Base-by-base conservation (phyloP, 2,329 filamentous ascomycete species). In the Curvularia lunata region DNA sequence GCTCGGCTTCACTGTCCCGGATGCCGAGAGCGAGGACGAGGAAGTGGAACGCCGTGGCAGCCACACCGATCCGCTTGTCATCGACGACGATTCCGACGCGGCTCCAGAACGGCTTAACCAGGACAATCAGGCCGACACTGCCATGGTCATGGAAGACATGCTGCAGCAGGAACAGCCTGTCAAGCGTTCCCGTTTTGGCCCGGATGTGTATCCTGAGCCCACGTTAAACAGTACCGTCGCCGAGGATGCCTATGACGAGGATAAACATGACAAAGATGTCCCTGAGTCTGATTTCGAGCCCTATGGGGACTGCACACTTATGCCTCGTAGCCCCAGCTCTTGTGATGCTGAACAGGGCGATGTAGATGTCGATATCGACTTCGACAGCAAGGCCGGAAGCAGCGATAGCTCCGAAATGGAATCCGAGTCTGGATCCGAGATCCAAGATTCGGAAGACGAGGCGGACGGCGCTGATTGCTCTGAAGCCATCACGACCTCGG, bases 1-100 rank as follows among this genome's bases (percentile, higher is more conserved):
- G 10, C 60, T 62, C 18, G 70, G 68, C 61, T 75, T 75, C 62
- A 65, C 67, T 16, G 73, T 76, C 13, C 74, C 74, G 8, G 69
- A 73, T 8, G 53, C 57, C n/a, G 70, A 72, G 3, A 66, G 68
- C 4, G 73, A 75, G 7, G 69, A 69, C 5, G 72, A 75, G 42
- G 66, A 70, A 9, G 38, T 30, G n/a, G 41, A 43, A 27, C 41
- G 56, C 8, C 62, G 65, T 30, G 72, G 72, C 27, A 72, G 64
- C 37, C 62, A 71, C 58, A 18, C 56, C 13, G 66, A 76, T 38
- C 73, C 73, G 1, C 58, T 76, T 13, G 63, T 69, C 25, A 61
- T 75, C 48, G 71, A 72, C 28, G 71, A 75, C 30, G 71, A 75
- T 27, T 69, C 63, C 13, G 70, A 74, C 37, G 42, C 41, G 2